Conservation (phyloP, 2,329 filamentous ascomycete genomes). For the Pseudocercospora fuligena region DNA sequence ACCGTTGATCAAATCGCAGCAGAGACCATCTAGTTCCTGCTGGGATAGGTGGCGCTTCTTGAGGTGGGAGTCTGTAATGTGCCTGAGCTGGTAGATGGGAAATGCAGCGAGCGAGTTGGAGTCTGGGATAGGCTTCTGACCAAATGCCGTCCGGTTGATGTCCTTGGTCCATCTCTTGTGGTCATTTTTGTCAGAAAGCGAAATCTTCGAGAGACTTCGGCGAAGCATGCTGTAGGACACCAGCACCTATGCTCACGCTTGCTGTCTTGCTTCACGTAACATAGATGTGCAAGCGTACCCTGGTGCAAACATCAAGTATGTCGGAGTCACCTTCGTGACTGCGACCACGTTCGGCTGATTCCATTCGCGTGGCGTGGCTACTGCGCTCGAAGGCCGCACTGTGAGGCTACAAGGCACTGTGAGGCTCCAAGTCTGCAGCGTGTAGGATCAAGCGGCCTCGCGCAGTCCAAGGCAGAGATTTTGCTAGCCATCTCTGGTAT, state of each 20-base stretch:
- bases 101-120: background rate
- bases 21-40: background rate
- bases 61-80: background rate
- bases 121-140: background rate
- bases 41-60: background rate
- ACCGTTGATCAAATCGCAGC: background rate
- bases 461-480: background rate
- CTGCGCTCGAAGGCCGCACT: no score
- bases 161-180: background rate
- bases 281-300: background rate
- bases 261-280: background rate
- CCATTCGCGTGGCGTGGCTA: no score
- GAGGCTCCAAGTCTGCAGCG: background rate
- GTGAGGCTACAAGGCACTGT: no score
- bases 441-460: background rate
- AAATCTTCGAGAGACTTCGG: background rate
- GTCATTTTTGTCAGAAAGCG: background rate
- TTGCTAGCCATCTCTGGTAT: background rate
- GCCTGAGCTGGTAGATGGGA: background rate
- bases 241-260: background rate
- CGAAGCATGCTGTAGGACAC: background rate
- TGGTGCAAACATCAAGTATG: no score
- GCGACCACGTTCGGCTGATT: no score
- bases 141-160: background rate
- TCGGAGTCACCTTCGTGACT: no score